A percentile compares a stretch with the other conserved stretches of the same genome.
These are phyloP conservation scores for Trichothecium roseum DNA, from an alignment of 2,329 filamentous ascomycete genomes.

Conservation along the genomic window DNA sequence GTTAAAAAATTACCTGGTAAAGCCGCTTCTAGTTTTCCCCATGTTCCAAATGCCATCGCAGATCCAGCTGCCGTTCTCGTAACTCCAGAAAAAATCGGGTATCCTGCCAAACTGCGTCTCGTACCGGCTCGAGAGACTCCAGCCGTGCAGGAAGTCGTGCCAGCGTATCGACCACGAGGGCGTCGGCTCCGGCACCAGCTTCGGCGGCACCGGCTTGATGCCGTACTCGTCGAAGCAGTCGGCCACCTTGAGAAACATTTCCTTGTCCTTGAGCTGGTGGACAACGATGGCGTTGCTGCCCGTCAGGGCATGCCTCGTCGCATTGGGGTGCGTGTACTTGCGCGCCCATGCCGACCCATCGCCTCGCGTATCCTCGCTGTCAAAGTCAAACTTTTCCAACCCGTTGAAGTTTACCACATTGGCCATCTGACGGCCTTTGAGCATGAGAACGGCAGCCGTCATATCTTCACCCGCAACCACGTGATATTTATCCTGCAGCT, in stretches of 20 bases:
- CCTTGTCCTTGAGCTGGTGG: constrained; percentile 16
- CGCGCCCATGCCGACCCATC: constrained; percentile 19
- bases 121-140: neutral
- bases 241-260: constrained; percentile 16
- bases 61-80: constrained; percentile 3
- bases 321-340: constrained; percentile 11
- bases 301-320: constrained; percentile 13
- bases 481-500: constrained; percentile 13
- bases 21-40: no score
- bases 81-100: constrained; percentile 5
- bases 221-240: constrained; percentile 17
- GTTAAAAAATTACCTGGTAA: no score
- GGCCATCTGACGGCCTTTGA: constrained; percentile 12
- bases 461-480: constrained; percentile 19
- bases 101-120: no score
- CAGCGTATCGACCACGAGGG: constrained; percentile 9
- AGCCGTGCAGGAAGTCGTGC: constrained; percentile 12
- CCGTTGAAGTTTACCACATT: constrained; percentile 17
- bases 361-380: constrained; percentile 14
- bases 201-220: constrained; percentile 10
- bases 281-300: constrained; percentile 13
- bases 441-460: constrained; percentile 16
- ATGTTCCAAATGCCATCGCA: constrained; percentile 5
- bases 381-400: constrained; percentile 19
- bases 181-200: constrained; percentile 1